phyloP scores from a whole-genome alignment of 306 rosid species.

The Aeschynomene evenia region DNA sequence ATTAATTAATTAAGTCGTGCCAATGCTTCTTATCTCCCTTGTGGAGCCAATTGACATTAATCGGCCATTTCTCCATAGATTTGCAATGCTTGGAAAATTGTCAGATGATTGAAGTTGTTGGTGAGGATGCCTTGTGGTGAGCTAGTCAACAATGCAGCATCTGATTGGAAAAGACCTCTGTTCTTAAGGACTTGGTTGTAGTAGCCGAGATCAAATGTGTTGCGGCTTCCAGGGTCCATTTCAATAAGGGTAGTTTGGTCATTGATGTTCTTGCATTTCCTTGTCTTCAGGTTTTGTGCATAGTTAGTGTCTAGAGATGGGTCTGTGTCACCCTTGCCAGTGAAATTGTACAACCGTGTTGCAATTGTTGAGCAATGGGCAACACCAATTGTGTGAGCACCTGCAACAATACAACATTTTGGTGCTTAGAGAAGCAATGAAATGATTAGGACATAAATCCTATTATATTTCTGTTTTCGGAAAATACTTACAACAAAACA shows the following conservation, averaged over 20 bases:
- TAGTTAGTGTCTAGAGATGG: conserved; percentile 65
- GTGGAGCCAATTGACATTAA: conserved; percentile 51
- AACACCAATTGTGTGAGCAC: conserved; percentile 89
- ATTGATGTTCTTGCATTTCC: conserved; percentile 51
- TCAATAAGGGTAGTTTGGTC: conserved; percentile 52
- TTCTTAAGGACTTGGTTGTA: conserved; percentile 54
- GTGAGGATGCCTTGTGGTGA: conserved; percentile 39
- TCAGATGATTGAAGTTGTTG: conserved; percentile 44
- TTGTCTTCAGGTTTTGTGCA: conserved; percentile 57
- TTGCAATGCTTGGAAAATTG: conserved; percentile 53
- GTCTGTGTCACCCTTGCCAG: conserved; percentile 67
- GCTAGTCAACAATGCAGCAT: conserved; percentile 55
- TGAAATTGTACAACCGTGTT: conserved; percentile 64
- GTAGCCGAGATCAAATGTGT: conserved; percentile 72
- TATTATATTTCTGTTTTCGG: too few relatives aligned
- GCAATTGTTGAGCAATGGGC: conserved; percentile 60
- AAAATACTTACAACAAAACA: too few relatives aligned
- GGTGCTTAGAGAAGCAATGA: not conserved
- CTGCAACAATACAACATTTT: conserved; percentile 32
- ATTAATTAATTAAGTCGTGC: conserved; percentile 45
- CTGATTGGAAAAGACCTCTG: conserved; percentile 73
- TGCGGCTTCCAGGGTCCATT: conserved; percentile 87
- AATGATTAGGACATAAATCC: too few relatives aligned
- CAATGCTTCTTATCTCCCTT: conserved; percentile 85
- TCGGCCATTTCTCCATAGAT: conserved; percentile 79